Base-by-base conservation (phyloP, 306 rosid genomes). In the Vigna reflexopilosa region DNA sequence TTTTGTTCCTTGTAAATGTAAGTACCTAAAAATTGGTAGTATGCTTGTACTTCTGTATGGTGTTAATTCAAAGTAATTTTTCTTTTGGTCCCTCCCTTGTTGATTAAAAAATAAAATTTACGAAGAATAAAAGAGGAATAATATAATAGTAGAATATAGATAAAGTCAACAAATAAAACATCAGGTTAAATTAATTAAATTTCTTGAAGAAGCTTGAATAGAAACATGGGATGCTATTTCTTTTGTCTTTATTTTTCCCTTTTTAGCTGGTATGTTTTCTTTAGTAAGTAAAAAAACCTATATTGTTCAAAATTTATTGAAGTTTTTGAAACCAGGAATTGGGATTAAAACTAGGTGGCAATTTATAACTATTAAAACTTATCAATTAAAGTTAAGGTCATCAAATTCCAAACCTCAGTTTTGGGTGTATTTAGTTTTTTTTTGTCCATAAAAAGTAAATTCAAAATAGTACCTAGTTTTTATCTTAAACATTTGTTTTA, bases 1-100 rank as follows among this genome's bases (percentile, higher is more conserved):
- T 92, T 85, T 57, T 85, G 81, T 90, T 92, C 83, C 98, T 94
- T 75, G 78, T 89, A 69, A 90, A 86, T 86, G 98, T 94, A 88
- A 88, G 97, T 90, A 67, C 38, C 65, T 51, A 51, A 28, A 78
- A 34, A 68, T 75, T 55, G 12, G 49, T 50, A 36, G 22, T 73
- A 15, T 66, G 69, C 67, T 45, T 67, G 59, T 65, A 73, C n/a
- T 64, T 7, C 22, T 32, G 24, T 16, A 59, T 36, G 52, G 36
- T 65, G 32, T 51, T 48, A 32, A 57, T 64, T 77, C 74, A 24
- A 70, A 30, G 16, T 78, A 20, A 9, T 61, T 30, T 32, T 62
- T 61, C 54, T 19, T 13, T 14, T 17, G 47, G 5, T 15, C 17
- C 15, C 48, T 22, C 16, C 7, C 49, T 67, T 40, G 70, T 77